A percentile compares a stretch with the other conserved stretches of the same genome.
These are phyloP conservation scores for Myxozyma udenii DNA, from an alignment of 805 yeast genomes.

Conservation along the genomic window DNA sequence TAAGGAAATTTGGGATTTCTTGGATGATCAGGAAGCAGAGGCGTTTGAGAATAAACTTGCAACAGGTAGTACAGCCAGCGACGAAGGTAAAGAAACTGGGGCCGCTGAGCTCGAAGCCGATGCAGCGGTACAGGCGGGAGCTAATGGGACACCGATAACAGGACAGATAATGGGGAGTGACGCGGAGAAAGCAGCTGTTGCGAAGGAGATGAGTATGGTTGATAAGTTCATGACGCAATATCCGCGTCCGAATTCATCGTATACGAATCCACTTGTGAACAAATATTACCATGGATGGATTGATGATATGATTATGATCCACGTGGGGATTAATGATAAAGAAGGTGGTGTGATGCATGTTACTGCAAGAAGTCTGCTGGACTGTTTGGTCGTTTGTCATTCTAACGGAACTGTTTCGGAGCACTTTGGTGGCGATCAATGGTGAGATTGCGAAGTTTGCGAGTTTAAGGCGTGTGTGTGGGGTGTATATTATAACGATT, in stretches of 20 bases:
- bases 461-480: too few relatives aligned
- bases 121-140: neutral
- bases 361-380: conserved; percentile 17
- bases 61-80: neutral
- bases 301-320: conserved; percentile 19
- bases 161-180: neutral
- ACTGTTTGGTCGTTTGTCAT: conserved; percentile 13
- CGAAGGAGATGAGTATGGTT: neutral
- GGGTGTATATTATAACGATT: too few relatives aligned
- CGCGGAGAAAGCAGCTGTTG: neutral
- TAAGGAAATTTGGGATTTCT: conserved; percentile 8
- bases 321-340: conserved; percentile 14
- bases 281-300: conserved; percentile 25
- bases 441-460: too few relatives aligned
- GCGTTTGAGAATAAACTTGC: conserved; percentile 1
- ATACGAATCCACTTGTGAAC: conserved; percentile 15
- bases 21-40: conserved; percentile 13
- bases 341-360: conserved; percentile 15
- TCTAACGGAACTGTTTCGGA: neutral
- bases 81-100: neutral
- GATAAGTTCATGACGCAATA: neutral
- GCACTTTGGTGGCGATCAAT: too few relatives aligned
- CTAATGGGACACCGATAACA: neutral
- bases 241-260: neutral
- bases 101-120: neutral